A percentile compares a stretch with the other conserved stretches of the same genome.
phyloP scores from a whole-genome alignment of 371 early-diverging fungal genomes.

The Zancudomyces culisetae region DNA sequence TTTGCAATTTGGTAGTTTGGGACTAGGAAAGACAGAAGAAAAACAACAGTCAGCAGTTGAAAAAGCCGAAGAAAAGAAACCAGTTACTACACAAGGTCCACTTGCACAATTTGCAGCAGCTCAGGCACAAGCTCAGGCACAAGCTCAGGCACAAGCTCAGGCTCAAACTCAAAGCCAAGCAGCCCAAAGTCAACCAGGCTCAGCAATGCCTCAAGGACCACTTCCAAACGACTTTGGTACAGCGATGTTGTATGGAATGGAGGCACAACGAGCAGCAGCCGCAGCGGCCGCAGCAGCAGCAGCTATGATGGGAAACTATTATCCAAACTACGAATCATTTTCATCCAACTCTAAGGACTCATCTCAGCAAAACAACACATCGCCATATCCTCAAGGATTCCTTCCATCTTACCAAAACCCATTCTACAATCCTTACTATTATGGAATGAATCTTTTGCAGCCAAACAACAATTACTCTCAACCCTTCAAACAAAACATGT shows the following conservation, averaged over 20 bases:
- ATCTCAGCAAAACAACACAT: background rate
- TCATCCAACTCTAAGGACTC: constrained; percentile 6
- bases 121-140: background rate
- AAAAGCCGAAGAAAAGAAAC: background rate
- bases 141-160: background rate
- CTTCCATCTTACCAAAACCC: constrained; percentile 20
- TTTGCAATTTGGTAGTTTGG: constrained; percentile 48
- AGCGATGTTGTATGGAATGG: constrained; percentile 17
- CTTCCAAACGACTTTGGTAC: constrained; percentile 24
- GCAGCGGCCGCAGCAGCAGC: constrained; percentile 16
- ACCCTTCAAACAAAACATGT: constrained; percentile 68
- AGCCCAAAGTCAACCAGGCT: background rate
- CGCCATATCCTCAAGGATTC: background rate
- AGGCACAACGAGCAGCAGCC: constrained; percentile 12
- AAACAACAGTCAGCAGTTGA: background rate
- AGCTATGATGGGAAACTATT: constrained; percentile 14
- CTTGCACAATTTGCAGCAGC: background rate
- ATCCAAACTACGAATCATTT: constrained; percentile 16
- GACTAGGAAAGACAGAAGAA: background rate
- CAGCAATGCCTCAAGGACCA: constrained; percentile 3
- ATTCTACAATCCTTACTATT: constrained; percentile 55
- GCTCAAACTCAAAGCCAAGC: too few relatives aligned
- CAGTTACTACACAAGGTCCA: background rate
- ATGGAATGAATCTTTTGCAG: constrained; percentile 27
- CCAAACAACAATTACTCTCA: constrained; percentile 53